Percentiles rank a stretch among this genome's conserved stretches.
Conservation (phyloP, 202 grass and related monocot genomes). For the Bolboschoenoplectus hybrid region DNA sequence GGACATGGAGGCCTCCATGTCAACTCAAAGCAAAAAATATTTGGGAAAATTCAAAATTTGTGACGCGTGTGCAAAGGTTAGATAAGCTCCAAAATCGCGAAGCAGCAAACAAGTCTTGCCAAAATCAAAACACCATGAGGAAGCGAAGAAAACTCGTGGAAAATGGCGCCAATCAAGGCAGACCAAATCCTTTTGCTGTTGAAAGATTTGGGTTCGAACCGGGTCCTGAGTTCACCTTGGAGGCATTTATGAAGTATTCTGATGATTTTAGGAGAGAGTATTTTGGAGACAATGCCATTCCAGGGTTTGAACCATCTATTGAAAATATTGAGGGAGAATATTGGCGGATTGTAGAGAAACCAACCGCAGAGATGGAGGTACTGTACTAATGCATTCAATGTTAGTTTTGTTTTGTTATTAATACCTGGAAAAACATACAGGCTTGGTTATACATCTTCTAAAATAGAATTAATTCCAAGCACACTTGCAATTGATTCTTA, state of each 20-base stretch:
- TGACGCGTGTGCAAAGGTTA: conserved; percentile 72
- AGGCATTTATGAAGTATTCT: conserved; percentile 83
- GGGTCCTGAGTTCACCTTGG: conserved; percentile 77
- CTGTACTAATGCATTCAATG: neutral
- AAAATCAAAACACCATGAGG: conserved; percentile 59
- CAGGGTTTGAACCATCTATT: conserved; percentile 56
- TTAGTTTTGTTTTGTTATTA: conserved; percentile 19
- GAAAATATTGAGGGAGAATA: conserved; percentile 97
- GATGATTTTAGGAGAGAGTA: conserved; percentile 81
- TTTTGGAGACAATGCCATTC: conserved; percentile 52
- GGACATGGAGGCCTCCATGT: conserved; percentile 86
- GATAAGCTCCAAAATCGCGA: conserved; percentile 94
- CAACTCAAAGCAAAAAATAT: conserved; percentile 71
- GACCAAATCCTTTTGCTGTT: conserved; percentile 40
- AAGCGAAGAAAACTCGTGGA: conserved; percentile 65
- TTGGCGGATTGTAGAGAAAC: conserved; percentile 95
- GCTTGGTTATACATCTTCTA: conserved; percentile 16
- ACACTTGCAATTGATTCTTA: conserved; percentile 27
- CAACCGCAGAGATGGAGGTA: conserved; percentile 96
- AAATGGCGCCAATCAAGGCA: conserved; percentile 47
- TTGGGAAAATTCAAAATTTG: conserved; percentile 81
- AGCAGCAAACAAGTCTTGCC: conserved; percentile 60
- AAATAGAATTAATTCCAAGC: conserved; percentile 7
- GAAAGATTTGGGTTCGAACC: conserved; percentile 95
- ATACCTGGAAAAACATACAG: conserved; percentile 18